Evolutionary conservation across 2,329 filamentous ascomycete species (phyloP).

Genomic region (Ascomycota sp.): DNA sequence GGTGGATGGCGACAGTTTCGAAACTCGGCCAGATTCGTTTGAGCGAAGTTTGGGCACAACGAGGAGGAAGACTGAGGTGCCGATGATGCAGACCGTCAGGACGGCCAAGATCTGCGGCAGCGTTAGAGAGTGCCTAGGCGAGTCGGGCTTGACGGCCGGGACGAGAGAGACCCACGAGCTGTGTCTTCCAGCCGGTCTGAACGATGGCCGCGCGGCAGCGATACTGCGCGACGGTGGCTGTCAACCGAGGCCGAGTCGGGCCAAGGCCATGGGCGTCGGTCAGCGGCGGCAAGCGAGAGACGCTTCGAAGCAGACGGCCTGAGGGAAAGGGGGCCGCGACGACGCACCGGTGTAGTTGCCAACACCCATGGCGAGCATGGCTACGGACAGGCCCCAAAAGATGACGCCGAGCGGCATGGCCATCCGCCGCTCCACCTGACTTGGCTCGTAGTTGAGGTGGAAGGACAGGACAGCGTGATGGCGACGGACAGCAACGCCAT

Average conservation of each 20-base stretch:
- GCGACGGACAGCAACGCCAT: conserved; percentile 79
- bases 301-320: background rate
- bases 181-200: conserved; percentile 85
- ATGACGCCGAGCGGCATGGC: conserved; percentile 67
- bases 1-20: background rate
- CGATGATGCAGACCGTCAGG: conserved; percentile 42
- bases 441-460: conserved; percentile 60
- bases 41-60: conserved; percentile 20
- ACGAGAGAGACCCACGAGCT: conserved; percentile 34
- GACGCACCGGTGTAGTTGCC: conserved; percentile 64
- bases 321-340: no score
- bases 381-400: conserved; percentile 67
- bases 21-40: background rate
- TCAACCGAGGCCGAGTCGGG: no score
- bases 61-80: conserved; percentile 43
- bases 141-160: background rate
- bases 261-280: no score
- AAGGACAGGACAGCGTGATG: conserved; percentile 86
- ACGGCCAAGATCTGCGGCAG: conserved; percentile 34
- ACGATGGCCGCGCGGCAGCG: conserved; percentile 62
- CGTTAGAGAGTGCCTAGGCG: background rate
- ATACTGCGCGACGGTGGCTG: conserved; percentile 59
- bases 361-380: conserved; percentile 58
- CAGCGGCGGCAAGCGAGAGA: no score
- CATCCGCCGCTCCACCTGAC: conserved; percentile 50